Base-by-base conservation (phyloP, 1,139 yeast species). In the Saccharomyces hybrid region DNA sequence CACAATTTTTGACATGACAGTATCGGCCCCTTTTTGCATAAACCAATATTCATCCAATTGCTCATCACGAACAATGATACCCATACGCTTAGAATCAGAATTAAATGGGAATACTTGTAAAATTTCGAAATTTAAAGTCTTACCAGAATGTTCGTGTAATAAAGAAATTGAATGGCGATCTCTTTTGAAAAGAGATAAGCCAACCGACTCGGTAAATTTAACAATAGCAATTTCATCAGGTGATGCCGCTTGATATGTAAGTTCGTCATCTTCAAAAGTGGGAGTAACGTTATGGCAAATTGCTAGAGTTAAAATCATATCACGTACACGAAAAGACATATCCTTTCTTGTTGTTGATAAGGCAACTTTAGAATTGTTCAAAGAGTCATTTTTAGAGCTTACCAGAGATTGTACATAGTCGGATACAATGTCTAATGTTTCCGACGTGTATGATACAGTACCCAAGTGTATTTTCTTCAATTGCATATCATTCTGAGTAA, bases 161-260 rank as follows among this genome's bases (percentile, higher is more conserved):
- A 93, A 72, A 0, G 88, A 77, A 62, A 93, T 79, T 7, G 85
- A 80, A 55, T 80, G 79, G 55, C 99, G 80, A 69, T 95, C 99
- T 64, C 99, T 81, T 63, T 83, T 85, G 58, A 79, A 77, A 52
- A 95, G 76, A 9, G 88, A 81, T 49, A 95, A 74, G 0, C 99
- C 99, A 34, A 91, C 95, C 4, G 76, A 70, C 59, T 88, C 95
- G 1, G 97, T 88, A 74, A 90, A 95, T 66, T 86, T 86, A 29
- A 95, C 98, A 61, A 95, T 93, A 23, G 99, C 99, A 60, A 93
- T 84, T 70, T 95, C 99, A 74, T 95, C 99, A 0, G 99, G 99
- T 0, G 98, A 91, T 0, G 98, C 97, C 0, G 99, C 99, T 71
- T 95, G 99, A 68, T 91, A 95, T 1, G 89, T 79, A 8, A 88